Base-by-base conservation (phyloP, 192 early-diverging fungal species). In the Umbelopsis sp. region DNA sequence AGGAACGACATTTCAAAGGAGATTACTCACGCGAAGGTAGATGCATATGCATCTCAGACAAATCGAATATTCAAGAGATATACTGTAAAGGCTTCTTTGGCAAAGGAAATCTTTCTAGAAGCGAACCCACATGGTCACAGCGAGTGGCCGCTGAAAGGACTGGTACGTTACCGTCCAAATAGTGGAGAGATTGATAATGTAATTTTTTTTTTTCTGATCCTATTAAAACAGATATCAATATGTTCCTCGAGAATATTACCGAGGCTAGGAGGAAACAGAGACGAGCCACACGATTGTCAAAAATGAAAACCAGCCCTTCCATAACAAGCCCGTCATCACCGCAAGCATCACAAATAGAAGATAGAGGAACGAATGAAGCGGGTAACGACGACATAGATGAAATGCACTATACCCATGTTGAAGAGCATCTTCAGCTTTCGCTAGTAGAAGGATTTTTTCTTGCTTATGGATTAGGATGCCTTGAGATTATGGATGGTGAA, bases 371-470 rank as follows among this genome's bases (percentile, higher is more conserved):
- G 8, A 41, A 41, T 41, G 38, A 41, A 41, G 38, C 12, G 38
- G 8, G 2, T 6, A 41, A 41, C 5, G 12, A 41, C 4, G 0
- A 41, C 12, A 0, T 38, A 38, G 8, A 41, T 41, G 38, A 41
- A 41, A 41, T 41, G 8, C 38, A 11, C 4, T 6, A 41, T 41
- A 41, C 38, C 8, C 8, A 11, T 50, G 10, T 12, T 32, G 12
- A 62, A 50, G 94, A 96, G 69, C 80, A 85, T 43, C 72, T 90
- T 52, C 90, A 93, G 68, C 77, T 96, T 0, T 90, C 84, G 31
- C 78, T 90, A 4, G 87, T 89, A 53, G 94, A 96, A 72, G 82
- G 88, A 0, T 86, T 93, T 67, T 96, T 94, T 68, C 78, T 96
- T 24, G 74, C 80, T 2, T 86, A 81, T 74, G 87, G 82, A 38